Base-by-base conservation (phyloP, 1,139 yeast genomes). In the Blastobotrys elegans region DNA sequence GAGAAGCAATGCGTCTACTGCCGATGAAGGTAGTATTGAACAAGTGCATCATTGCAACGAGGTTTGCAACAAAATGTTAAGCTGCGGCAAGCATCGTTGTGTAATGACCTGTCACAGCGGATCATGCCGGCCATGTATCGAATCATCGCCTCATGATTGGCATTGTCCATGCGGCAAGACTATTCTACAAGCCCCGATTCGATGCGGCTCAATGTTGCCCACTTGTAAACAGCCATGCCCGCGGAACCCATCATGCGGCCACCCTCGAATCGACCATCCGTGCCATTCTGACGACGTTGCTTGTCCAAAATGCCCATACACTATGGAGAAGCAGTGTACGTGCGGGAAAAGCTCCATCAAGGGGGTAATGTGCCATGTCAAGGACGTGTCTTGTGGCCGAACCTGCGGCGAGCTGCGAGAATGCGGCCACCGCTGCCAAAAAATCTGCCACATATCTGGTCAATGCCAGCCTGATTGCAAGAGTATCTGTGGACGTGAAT, bases 121-220 rank as follows among this genome's bases (percentile, higher is more conserved):
- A 0, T 77, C 86, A 1, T 89, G 97, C 67, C 80, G 82, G 2
- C 84, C 90, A 8, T 89, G 97, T 63, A 65, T 86, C 44, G 96
- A 88, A 58, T 84, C 95, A 4, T 76, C 88, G 11, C 79, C 81
- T 45, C 92, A 86, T 27, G 97, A 89, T 62, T 70, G 87, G 56
- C 75, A 81, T 2, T 89, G 97, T 62, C 76, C 84, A 48, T 89
- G 97, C 70, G 96, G 97, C 1, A 74, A 76, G 50, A 89, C 97
- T 0, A 73, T 83, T 2, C 71, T 88, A 8, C 76, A 76, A 44
- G 96, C 96, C 0, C 97, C 97, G 0, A 89, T 88, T 10, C 73
- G 96, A 55, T 89, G 97, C 68, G 97, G 97, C 11, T 79, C 92
- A 0, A 72, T 68, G 42, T 63, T 80, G 27, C 84, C 92, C 5